A percentile compares a stretch with the other conserved stretches of the same genome.
phyloP scores from a whole-genome alignment of 2,329 filamentous ascomycete species.

The Diaporthe vaccinii region DNA sequence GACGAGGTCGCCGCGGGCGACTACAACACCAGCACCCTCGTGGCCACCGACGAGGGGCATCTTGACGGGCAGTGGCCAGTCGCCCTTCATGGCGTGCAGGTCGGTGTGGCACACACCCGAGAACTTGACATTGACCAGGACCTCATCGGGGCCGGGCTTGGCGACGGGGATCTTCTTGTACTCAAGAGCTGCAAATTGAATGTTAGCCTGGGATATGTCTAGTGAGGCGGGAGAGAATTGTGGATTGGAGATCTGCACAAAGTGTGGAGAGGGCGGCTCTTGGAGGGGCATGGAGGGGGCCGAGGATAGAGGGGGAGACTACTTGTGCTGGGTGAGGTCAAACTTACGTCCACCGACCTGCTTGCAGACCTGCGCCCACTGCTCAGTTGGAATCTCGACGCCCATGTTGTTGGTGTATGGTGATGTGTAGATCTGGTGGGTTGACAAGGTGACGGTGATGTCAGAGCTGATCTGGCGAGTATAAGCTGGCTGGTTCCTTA shows the following conservation, averaged over 20 bases:
- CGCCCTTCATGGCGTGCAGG: constrained; percentile 82
- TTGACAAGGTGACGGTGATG: constrained; percentile 15
- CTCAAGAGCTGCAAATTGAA: constrained; percentile 63
- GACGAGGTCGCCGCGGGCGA: constrained; percentile 85
- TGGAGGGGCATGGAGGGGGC: constrained; percentile 2
- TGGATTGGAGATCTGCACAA: constrained; percentile 14
- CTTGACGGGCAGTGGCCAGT: constrained; percentile 89
- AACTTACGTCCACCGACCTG: constrained; percentile 78
- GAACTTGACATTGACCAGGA: constrained; percentile 92
- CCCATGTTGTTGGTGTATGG: constrained; percentile 54
- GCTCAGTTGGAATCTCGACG: constrained; percentile 78
- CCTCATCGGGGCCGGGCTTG: constrained; percentile 87
- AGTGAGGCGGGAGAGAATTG: neutral
- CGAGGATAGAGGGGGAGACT: constrained; percentile 46
- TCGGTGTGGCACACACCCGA: constrained; percentile 83
- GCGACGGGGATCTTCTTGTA: constrained; percentile 88
- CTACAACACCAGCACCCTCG: constrained; percentile 86
- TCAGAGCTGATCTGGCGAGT: neutral
- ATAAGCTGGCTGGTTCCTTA: constrained; percentile 5
- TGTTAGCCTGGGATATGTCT: constrained; percentile 22
- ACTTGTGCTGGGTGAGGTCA: constrained; percentile 37
- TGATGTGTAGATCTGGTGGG: constrained; percentile 26
- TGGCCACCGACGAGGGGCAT: constrained; percentile 87
- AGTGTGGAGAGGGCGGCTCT: neutral
- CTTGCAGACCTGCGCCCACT: constrained; percentile 94